Conservation (phyloP, 1,284 basidiomycete genomes). For the Cutaneotrichosporon cavernicola region DNA sequence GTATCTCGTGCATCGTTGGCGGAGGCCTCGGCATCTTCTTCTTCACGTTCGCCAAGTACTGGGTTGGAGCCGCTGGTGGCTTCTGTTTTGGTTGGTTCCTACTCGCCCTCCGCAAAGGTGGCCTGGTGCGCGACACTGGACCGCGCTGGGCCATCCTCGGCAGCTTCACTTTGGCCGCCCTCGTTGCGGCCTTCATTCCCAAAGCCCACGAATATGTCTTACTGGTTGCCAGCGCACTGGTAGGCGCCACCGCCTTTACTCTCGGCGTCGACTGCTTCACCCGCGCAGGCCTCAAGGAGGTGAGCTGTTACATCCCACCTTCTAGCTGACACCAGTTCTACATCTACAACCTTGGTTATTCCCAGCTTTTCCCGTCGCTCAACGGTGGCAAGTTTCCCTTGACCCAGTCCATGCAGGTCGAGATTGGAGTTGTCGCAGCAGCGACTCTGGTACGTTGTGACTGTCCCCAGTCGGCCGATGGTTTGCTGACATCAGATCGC, state of each 20-base stretch:
- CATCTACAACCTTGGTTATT: constrained; percentile 81
- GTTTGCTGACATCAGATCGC: constrained; percentile 60
- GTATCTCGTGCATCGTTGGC: constrained; percentile 76
- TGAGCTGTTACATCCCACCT: constrained; percentile 19
- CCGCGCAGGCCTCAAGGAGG: constrained; percentile 82
- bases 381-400: constrained; percentile 75
- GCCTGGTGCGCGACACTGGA: constrained; percentile 73
- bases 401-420: constrained; percentile 86
- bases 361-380: constrained; percentile 72
- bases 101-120: constrained; percentile 76
- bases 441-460: constrained; percentile 55
- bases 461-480: not conserved
- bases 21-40: constrained; percentile 85
- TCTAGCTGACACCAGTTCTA: constrained; percentile 67
- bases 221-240: constrained; percentile 68
- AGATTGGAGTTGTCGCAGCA: constrained; percentile 80
- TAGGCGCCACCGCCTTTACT: constrained; percentile 89
- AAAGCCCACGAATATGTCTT: constrained; percentile 75
- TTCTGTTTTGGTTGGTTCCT: constrained; percentile 83
- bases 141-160: constrained; percentile 82
- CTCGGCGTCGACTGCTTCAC: constrained; percentile 92
- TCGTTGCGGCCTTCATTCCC: constrained; percentile 65
- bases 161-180: constrained; percentile 59
- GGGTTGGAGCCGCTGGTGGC: constrained; percentile 84
- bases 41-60: constrained; percentile 77